Base-by-base conservation (phyloP, 176 grass and related monocot species). In the Themeda triandra region DNA sequence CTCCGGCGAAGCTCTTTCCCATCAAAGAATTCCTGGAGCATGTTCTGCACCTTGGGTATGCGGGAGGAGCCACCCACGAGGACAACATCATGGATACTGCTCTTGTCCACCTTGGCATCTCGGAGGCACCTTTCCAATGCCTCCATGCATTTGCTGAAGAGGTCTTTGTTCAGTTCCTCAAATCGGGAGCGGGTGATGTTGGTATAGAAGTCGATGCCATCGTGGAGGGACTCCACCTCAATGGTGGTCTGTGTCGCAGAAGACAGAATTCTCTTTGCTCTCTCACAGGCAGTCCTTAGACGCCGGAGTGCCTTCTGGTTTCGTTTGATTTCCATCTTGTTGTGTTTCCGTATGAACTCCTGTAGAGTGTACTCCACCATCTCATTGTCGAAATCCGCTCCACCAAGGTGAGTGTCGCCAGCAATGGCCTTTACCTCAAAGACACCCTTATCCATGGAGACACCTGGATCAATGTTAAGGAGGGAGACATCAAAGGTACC, bases 401-500 rank as follows among this genome's bases (percentile, higher is more conserved):
- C 80, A 1, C 88, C 84, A 15, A 90, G 74, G 45, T 86, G 84
- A 0, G 88, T 86, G 32, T 90, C 84, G 2, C 88, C 88, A 8
- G 88, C 66, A 3, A 39, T 86, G 6, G 79, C 79, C 74, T 49
- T 83, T 30, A 90, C 84, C 29, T 86, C 66, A 25, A 82, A 86
- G n/a, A 54, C 13, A 9, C 63, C 13, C 51, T 31, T 69, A 0
- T 33, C 73, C 0, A 69, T 69, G 24, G 7, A 45, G 53, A 6
- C 45, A 0, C 83, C 74, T 0, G 74, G 64, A 8, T 79, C 37
- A 13, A 85, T 85, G 0, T 35, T 35, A 0, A 85, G 66, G 4
- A 85, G 71, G 79, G 78, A 91, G 14, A 96, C 84, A 51, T 95
- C 90, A 6, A 95, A 86, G 3, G 85, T 90, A 1, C 93, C 90